Percentiles rank a stretch among this genome's conserved stretches.
Conservation (phyloP, 352 stramenopile genomes). For the Peronospora farinosa region DNA sequence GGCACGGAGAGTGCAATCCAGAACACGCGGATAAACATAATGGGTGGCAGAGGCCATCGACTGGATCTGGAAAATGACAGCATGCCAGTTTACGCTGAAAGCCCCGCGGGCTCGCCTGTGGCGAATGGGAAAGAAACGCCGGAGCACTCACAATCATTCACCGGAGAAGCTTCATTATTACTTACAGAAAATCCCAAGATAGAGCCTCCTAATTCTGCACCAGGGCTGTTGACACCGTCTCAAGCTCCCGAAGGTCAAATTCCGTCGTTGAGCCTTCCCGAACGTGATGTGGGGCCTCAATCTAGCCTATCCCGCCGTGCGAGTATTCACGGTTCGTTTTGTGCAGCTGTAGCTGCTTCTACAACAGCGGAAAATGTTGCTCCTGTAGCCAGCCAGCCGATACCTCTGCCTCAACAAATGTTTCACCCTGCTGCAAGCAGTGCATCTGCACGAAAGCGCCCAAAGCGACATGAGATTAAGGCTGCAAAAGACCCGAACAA, state of each 20-base stretch:
- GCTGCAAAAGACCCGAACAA: slow-evolving; percentile 74
- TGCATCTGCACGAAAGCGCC: slow-evolving; percentile 37
- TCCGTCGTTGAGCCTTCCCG: slow-evolving; percentile 29
- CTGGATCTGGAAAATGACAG: slow-evolving; percentile 70
- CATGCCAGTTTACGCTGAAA: slow-evolving; percentile 34
- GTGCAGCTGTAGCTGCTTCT: slow-evolving; percentile 15
- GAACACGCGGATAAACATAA: slow-evolving; percentile 86
- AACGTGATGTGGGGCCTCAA: slow-evolving; percentile 26
- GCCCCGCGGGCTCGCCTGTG: slow-evolving; percentile 14
- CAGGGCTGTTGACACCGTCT: slow-evolving; percentile 30
- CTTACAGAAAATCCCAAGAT: slow-evolving; percentile 4
- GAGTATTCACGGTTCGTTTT: slow-evolving; percentile 27
- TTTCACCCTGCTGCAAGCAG: slow-evolving; percentile 5
- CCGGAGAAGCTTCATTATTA: slow-evolving; percentile 11
- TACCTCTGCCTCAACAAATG: slow-evolving; percentile 4
- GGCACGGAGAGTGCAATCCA: slow-evolving; percentile 89
- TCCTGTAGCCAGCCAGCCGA: slow-evolving; percentile 9
- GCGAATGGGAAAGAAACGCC: slow-evolving; percentile 19
- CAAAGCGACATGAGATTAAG: slow-evolving; percentile 80
- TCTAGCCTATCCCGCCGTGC: slow-evolving; percentile 22
- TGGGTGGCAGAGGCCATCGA: slow-evolving; percentile 86
- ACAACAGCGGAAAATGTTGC: slow-evolving; percentile 7
- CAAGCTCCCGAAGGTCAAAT: slow-evolving; percentile 19
- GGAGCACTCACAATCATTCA: slow-evolving; percentile 28
- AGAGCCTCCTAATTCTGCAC: slow-evolving; percentile 25